Conservation (phyloP, 305 asterid species). For the Withania somnifera region DNA sequence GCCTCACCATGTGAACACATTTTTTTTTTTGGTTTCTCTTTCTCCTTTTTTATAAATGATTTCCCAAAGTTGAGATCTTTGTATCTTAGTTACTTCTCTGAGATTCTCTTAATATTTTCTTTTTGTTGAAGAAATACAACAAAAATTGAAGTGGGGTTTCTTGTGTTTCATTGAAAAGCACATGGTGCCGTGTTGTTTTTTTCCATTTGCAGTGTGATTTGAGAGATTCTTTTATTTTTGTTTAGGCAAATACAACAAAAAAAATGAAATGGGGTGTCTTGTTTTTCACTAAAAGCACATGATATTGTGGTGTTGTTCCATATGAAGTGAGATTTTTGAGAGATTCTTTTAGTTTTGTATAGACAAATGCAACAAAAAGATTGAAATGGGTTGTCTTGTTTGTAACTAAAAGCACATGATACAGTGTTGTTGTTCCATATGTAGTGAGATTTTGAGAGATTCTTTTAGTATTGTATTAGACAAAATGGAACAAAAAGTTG, state of each 20-base stretch:
- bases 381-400: too few relatives aligned
- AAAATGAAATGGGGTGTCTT: constrained; percentile 9
- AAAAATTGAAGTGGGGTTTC: not conserved
- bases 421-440: too few relatives aligned
- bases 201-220: too few relatives aligned
- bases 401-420: too few relatives aligned
- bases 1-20: constrained; percentile 27
- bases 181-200: too few relatives aligned
- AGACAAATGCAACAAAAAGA: too few relatives aligned
- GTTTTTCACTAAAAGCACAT: not conserved
- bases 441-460: not conserved
- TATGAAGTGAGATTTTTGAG: constrained; percentile 6
- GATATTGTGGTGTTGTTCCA: not conserved
- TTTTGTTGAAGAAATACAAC: too few relatives aligned
- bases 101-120: not conserved
- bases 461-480: not conserved
- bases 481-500: too few relatives aligned
- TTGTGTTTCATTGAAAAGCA: not conserved
- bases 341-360: too few relatives aligned
- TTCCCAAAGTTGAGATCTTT: constrained; percentile 14
- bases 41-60: constrained; percentile 2
- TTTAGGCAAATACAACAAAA: too few relatives aligned
- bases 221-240: too few relatives aligned
- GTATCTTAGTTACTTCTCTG: constrained; percentile 6
- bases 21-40: not conserved